These are phyloP conservation scores for Leccinum rimulosum DNA, from an alignment of 768 basidiomycete species.

Conservation along the genomic window DNA sequence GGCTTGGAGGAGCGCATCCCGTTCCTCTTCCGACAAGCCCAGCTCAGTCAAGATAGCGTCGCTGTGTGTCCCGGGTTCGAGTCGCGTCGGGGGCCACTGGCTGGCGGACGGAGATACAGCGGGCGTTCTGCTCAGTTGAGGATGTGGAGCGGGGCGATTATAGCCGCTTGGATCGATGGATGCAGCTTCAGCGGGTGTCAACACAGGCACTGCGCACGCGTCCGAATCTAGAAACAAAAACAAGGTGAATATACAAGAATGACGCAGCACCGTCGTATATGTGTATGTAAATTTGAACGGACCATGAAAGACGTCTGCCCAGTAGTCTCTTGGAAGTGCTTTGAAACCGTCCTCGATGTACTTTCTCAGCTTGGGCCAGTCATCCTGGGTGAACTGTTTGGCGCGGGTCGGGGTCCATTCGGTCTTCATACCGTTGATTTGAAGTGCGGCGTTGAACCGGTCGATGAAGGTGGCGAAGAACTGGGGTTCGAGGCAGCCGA, in stretches of 20 bases:
- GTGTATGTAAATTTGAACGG: not conserved
- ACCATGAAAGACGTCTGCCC: constrained; percentile 70
- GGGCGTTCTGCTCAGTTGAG: constrained; percentile 39
- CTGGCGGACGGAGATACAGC: constrained; percentile 13
- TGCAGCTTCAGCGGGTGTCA: constrained; percentile 61
- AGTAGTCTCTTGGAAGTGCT: constrained; percentile 59
- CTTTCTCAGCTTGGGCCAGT: constrained; percentile 56
- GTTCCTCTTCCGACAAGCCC: constrained; percentile 44
- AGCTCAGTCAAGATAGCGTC: constrained; percentile 50
- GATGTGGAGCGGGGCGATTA: constrained; percentile 51
- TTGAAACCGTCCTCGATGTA: constrained; percentile 68
- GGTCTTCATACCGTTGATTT: constrained; percentile 36
- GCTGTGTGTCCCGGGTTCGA: constrained; percentile 54
- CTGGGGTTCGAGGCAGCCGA: constrained; percentile 72
- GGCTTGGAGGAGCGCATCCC: constrained; percentile 37
- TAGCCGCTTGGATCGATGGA: constrained; percentile 37
- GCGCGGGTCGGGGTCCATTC: constrained; percentile 55
- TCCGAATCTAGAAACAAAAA: constrained; percentile 52
- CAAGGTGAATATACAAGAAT: not conserved
- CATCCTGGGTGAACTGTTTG: constrained; percentile 42
- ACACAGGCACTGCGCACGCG: constrained; percentile 68
- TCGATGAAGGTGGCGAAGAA: constrained; percentile 66
- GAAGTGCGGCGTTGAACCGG: constrained; percentile 50
- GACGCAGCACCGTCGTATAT: not conserved
- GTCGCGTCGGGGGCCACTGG: constrained; percentile 13